These are phyloP conservation scores for Pluteus cervinus DNA, from an alignment of 768 basidiomycete genomes.

Conservation along the genomic window DNA sequence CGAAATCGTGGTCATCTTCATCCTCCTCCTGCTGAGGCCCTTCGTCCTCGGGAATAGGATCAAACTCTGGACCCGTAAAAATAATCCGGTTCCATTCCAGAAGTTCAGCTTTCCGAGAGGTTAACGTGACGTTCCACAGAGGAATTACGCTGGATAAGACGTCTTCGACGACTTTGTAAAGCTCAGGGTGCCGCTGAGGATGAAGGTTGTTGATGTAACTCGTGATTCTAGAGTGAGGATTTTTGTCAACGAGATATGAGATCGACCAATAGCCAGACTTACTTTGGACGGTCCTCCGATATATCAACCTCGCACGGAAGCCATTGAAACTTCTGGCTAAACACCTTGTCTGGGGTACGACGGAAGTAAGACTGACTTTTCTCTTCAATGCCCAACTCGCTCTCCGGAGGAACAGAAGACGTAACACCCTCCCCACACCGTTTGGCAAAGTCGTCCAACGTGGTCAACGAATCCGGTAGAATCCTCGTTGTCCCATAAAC, in stretches of 20 bases:
- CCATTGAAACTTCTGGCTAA: slow-evolving; percentile 9
- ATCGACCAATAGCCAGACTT: not conserved
- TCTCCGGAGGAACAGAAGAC: too few species aligned
- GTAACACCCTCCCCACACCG: slow-evolving; percentile 13
- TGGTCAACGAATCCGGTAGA: slow-evolving; percentile 5
- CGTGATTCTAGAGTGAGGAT: slow-evolving; percentile 9
- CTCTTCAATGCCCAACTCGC: too few species aligned
- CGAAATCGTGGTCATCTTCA: slow-evolving; percentile 8
- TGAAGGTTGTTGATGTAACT: slow-evolving; percentile 33
- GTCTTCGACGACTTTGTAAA: slow-evolving; percentile 17
- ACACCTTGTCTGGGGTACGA: slow-evolving; percentile 1
- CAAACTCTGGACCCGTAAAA: slow-evolving; percentile 9
- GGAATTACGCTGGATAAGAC: slow-evolving; percentile 18
- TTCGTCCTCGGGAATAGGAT: slow-evolving; percentile 6
- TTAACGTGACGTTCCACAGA: slow-evolving; percentile 19
- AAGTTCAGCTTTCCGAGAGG: slow-evolving; percentile 9
- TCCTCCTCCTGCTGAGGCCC: slow-evolving; percentile 6
- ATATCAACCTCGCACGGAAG: slow-evolving; percentile 9
- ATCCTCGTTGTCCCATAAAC: slow-evolving; percentile 23
- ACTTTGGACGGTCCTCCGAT: slow-evolving; percentile 3
- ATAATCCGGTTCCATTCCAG: slow-evolving; percentile 7
- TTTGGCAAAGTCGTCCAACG: slow-evolving; percentile 10
- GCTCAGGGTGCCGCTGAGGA: slow-evolving; percentile 14
- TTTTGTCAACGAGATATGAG: not conserved
- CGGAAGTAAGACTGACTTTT: too few species aligned